phyloP scores from a whole-genome alignment of 176 grass and related monocot genomes.

The Aegilops sharonensis region DNA sequence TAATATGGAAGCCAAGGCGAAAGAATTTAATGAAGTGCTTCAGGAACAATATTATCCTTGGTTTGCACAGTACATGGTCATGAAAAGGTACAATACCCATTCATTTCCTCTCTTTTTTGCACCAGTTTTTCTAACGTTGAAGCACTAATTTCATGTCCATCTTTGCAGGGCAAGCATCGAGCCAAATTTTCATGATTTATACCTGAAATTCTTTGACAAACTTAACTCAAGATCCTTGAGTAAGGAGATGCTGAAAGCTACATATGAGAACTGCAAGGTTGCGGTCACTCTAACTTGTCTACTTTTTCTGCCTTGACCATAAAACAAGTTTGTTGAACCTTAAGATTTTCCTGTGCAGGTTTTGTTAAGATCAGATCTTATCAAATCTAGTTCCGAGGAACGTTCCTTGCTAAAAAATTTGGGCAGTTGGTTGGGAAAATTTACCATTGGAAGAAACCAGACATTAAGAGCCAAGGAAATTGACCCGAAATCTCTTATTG shows the following conservation, averaged over 20 bases:
- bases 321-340: conserved; percentile 6
- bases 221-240: conserved; percentile 71
- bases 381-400: conserved; percentile 91
- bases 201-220: conserved; percentile 89
- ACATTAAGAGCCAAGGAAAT: conserved; percentile 80
- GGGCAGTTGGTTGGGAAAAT: conserved; percentile 86
- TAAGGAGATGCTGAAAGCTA: conserved; percentile 86
- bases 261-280: conserved; percentile 98
- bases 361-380: conserved; percentile 80
- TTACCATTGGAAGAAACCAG: conserved; percentile 84
- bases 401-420: conserved; percentile 87
- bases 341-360: conserved; percentile 42
- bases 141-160: conserved; percentile 19
- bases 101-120: neutral
- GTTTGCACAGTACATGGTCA: conserved; percentile 96
- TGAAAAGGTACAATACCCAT: conserved; percentile 71
- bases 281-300: neutral
- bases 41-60: conserved; percentile 76
- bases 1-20: conserved; percentile 80
- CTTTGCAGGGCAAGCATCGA: conserved; percentile 77
- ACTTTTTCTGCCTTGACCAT: neutral
- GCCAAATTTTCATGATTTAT: conserved; percentile 92
- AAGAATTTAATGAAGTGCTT: conserved; percentile 76
- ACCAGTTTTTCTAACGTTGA: neutral
- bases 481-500: conserved; percentile 81